Base-by-base conservation (phyloP, 2,329 filamentous ascomycete genomes). In the Fusarium zealandicum region DNA sequence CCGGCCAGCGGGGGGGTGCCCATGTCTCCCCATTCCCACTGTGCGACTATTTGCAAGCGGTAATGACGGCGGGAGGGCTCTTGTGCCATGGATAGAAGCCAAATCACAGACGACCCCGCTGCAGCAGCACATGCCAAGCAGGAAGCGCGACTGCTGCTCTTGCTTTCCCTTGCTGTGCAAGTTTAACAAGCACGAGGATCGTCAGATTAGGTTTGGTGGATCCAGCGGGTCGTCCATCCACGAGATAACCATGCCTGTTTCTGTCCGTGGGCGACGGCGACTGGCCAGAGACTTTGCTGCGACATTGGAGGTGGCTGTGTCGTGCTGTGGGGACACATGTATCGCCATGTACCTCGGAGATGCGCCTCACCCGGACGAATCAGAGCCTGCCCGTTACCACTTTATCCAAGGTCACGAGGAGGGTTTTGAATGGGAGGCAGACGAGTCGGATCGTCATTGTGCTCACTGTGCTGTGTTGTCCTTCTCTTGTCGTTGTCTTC, bases 131-230 rank as follows among this genome's bases (percentile, higher is more conserved):
- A 46, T 16, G 43, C 22, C 25, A 37, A 42, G 31, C 14, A 11
- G 6, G 13, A 16, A 3, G 12, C 30, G 28, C 47, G 13, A 14
- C 12, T 6, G 11, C 10, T 12, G 5, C 28, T n/a, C 25, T 10
- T n/a, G 28, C 16, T 17, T 27, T 27, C 25, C 25, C 25, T 10
- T 27, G 6, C 25, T n/a, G n/a, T n/a, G 44, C 11, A 47, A 38
- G 31, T 31, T 7, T 31, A 38, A 38, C 31, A 57, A 53, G 38
- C 40, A 39, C 37, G 47, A 36, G 25, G 59, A 69, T 65, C 51
- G 60, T 70, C 62, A 71, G 65, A 70, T 70, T 68, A 63, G 54
- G 69, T 70, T 71, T 59, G 54, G 58, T 67, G 61, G 57, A 32
- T 14, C 41, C n/a, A 49, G 43, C 32, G 54, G 41, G 47, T 55